Evolutionary conservation across 441 rosid genomes (phyloP).

Genomic region (Adansonia gregorii): DNA sequence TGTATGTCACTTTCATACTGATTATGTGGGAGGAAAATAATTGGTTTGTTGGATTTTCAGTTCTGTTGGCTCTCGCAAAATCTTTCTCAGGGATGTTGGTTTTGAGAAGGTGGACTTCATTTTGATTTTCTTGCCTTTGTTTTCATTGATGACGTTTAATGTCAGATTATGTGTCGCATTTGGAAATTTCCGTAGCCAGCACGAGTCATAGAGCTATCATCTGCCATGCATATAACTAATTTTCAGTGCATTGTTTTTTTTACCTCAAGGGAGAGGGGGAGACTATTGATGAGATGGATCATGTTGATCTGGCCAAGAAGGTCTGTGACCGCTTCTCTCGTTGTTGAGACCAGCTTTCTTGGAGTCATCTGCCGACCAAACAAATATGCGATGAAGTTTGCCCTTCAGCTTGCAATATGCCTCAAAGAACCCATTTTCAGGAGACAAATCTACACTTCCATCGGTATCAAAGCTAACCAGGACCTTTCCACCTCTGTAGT

Average conservation of each 20-base stretch:
- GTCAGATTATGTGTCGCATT: not conserved
- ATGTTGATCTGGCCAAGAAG: conserved; percentile 28
- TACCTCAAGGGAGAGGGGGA: not conserved
- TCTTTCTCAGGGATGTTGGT: not conserved
- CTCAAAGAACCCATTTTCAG: conserved; percentile 40
- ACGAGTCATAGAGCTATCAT: not conserved
- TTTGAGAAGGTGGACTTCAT: not conserved
- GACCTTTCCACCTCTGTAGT: conserved; percentile 39
- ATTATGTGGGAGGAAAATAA: not conserved
- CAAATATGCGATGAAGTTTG: conserved; percentile 44
- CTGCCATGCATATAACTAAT: not conserved
- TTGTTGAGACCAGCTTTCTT: conserved; percentile 37
- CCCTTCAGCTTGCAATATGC: conserved; percentile 42
- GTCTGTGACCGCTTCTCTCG: conserved; percentile 42
- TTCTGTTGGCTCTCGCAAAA: not conserved
- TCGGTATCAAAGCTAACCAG: conserved; percentile 40
- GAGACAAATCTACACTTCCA: conserved; percentile 42
- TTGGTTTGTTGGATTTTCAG: not conserved
- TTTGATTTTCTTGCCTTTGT: not conserved
- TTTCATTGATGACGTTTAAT: not conserved
- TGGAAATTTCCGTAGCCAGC: not conserved
- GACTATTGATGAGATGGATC: conserved; percentile 1
- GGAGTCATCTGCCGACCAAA: conserved; percentile 52
- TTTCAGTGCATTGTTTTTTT: not conserved
- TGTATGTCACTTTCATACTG: not conserved